Evolutionary conservation across 2,329 filamentous ascomycete species (phyloP).

Genomic region (Colletotrichum kahawae): DNA sequence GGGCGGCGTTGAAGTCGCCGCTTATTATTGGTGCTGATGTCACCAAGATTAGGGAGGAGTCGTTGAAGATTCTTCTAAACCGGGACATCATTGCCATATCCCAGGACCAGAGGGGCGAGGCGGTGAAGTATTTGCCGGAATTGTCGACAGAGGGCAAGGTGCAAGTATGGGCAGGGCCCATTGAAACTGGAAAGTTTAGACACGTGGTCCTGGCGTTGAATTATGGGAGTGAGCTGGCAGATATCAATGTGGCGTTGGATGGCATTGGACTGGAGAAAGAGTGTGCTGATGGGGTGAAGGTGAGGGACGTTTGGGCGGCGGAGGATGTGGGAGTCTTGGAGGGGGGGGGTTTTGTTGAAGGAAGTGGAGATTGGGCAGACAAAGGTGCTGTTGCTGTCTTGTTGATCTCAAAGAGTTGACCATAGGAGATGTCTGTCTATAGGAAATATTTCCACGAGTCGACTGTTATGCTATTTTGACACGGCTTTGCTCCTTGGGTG

Average conservation of each 20-base stretch:
- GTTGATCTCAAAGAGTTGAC: neutral
- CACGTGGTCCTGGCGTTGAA: constrained; percentile 24
- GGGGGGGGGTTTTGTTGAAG: neutral
- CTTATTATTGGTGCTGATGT: constrained; percentile 47
- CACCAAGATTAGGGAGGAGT: constrained; percentile 27
- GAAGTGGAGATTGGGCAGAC: neutral
- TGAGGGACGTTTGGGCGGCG: neutral
- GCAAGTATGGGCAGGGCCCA: constrained; percentile 32
- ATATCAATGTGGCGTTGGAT: constrained; percentile 13
- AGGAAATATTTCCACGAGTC: neutral
- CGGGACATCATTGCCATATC: constrained; percentile 32
- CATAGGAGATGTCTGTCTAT: neutral
- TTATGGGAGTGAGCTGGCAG: constrained; percentile 1
- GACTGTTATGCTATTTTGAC: neutral
- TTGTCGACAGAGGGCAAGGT: constrained; percentile 27
- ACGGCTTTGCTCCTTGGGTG: neutral
- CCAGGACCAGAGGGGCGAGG: constrained; percentile 36
- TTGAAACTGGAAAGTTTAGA: constrained; percentile 11
- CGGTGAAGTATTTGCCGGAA: constrained; percentile 26
- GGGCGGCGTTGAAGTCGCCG: constrained; percentile 50
- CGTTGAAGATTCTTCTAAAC: constrained; percentile 23
- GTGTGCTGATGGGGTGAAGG: neutral
- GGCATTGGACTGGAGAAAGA: neutral
- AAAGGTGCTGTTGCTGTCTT: neutral
- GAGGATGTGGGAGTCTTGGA: neutral